Conservation (phyloP, 306 rosid genomes). For the Bauhinia variegata region DNA sequence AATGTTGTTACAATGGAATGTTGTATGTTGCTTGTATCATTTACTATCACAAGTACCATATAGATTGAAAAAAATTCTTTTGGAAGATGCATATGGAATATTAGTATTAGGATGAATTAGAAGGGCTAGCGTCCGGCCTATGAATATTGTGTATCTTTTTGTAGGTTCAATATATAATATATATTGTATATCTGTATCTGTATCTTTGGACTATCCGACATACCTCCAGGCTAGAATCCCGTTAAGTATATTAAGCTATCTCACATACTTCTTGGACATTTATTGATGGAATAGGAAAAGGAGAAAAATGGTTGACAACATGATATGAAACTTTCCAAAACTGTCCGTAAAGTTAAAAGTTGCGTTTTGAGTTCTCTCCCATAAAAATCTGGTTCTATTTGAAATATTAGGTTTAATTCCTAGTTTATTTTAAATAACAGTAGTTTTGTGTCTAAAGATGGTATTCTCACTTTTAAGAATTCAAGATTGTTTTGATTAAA, state of each 20-base stretch:
- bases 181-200: neutral
- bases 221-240: too few relatives aligned
- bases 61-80: neutral
- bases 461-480: neutral
- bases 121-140: too few relatives aligned
- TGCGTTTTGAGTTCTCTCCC: neutral
- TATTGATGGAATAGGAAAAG: conserved; percentile 15
- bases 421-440: neutral
- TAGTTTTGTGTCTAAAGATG: neutral
- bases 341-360: neutral
- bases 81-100: too few relatives aligned
- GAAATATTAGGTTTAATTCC: neutral
- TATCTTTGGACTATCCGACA: too few relatives aligned
- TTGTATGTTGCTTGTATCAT: conserved; percentile 12
- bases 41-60: conserved; percentile 6
- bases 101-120: too few relatives aligned
- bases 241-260: neutral
- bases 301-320: conserved; percentile 10
- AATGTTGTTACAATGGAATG: conserved; percentile 38
- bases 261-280: conserved; percentile 9
- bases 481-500: conserved; percentile 3
- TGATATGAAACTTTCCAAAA: conserved; percentile 13
- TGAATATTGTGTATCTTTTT: too few relatives aligned
- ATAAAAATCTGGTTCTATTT: conserved; percentile 5
- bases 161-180: too few relatives aligned